Base-by-base conservation (phyloP, 169 alveolate genomes). In the Plasmodium ovale region DNA sequence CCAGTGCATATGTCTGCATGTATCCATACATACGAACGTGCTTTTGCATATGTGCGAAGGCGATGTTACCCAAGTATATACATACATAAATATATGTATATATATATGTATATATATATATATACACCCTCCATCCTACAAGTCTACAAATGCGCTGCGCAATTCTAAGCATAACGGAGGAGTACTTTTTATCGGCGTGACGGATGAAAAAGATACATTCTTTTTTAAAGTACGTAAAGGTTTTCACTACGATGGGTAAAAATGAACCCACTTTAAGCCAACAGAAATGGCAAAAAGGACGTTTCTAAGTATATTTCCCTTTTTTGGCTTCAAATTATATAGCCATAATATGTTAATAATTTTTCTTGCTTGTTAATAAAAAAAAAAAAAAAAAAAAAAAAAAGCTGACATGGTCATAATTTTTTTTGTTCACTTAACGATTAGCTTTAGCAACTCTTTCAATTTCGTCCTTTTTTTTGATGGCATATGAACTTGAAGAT, bases 391-490 rank as follows among this genome's bases (percentile, higher is more conserved):
- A 39, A 39, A 39, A 39, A 39, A 39, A 39, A 39, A 39, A 39
- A 39, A 39, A 39, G 51, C 51, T 39, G 16, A 21, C 29, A 54
- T 14, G 64, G 25, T 12, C 64, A 54, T 14, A 54, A 54, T 19
- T 16, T 7, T 10, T 23, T 1, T 0, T n/a, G 10, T 54, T 39
- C 25, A 64, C 89, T 98, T 94, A 99, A 85, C 99, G 98, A 97
- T 98, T 98, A 44, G 99, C 99, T 95, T 98, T 98, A 89, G 99
- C 99, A 33, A 98, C 99, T 88, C 99, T 99, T 95, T 99, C 99
- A 90, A 98, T 98, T 94, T 99, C 99, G 89, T 99, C 99, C 97
- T 98, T 99, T 98, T 98, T 99, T 96, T 98, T 99, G 91, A 99
- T 96, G 84, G 99, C 99, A 91, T 97, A 98, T 91, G 99, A 96